Percentiles rank a stretch among this genome's conserved stretches.
Conservation (phyloP, 2,329 filamentous ascomycete species). For the Hypoxylon sp. region DNA sequence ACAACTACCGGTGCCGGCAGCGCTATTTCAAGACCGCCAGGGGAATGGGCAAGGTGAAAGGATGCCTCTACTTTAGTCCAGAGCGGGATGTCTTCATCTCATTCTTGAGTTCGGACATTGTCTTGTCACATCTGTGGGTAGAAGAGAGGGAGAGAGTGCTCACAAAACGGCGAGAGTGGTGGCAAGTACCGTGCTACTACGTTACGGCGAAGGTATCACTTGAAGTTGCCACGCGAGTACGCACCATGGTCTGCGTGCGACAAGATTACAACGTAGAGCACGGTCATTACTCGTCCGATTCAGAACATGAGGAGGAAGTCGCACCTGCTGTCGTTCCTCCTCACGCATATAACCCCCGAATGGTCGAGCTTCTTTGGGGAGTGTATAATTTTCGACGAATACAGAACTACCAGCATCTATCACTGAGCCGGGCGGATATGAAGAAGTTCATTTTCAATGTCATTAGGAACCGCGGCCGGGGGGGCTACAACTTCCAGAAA, state of each 20-base stretch:
- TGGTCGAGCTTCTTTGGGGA: neutral
- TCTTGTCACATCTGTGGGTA: conserved; percentile 1
- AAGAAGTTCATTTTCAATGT: conserved; percentile 3
- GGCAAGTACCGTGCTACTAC: neutral
- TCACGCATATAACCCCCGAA: neutral
- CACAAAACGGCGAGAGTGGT: neutral
- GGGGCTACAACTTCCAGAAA: conserved; percentile 8
- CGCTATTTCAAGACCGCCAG: neutral
- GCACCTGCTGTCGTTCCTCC: no score
- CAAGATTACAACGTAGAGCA: neutral
- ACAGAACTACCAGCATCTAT: conserved; percentile 9
- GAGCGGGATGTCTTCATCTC: conserved; percentile 16
- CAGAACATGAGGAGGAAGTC: neutral
- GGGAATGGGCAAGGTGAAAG: conserved; percentile 3
- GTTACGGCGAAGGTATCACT: neutral
- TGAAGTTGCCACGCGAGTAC: neutral
- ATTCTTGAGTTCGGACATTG: neutral
- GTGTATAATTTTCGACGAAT: conserved; percentile 10
- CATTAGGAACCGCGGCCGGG: conserved; percentile 7
- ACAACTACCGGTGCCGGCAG: neutral
- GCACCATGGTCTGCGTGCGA: conserved; percentile 6
- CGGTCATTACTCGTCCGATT: neutral
- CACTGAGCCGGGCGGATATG: neutral
- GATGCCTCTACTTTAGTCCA: conserved; percentile 19
- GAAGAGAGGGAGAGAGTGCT: neutral